phyloP scores from a whole-genome alignment of 2,329 filamentous ascomycete genomes.

The Xylariaceae sp. region DNA sequence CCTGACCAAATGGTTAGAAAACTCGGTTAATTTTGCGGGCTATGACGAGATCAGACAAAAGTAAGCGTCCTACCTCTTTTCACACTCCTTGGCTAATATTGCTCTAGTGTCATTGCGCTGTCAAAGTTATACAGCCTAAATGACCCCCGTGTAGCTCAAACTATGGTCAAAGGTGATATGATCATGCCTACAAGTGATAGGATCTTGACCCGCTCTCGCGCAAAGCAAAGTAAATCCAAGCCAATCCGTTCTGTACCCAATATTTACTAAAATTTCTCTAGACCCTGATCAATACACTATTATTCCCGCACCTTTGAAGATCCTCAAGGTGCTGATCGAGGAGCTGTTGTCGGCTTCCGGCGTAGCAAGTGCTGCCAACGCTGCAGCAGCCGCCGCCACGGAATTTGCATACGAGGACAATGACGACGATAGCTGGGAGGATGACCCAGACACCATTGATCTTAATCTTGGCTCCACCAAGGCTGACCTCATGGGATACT shows the following conservation, averaged over 20 bases:
- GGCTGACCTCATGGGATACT: constrained; percentile 80
- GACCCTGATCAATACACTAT: constrained; percentile 90
- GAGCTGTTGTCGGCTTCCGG: constrained; percentile 85
- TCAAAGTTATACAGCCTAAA: constrained; percentile 89
- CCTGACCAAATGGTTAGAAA: constrained; percentile 93
- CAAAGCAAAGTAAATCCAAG: constrained; percentile 71
- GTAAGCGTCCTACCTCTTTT: constrained; percentile 55
- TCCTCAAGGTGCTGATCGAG: constrained; percentile 92
- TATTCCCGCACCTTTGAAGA: constrained; percentile 88
- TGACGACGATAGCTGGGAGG: constrained; percentile 88
- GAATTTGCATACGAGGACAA: constrained; percentile 66
- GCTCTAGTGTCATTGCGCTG: constrained; percentile 79
- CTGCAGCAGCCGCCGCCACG: constrained; percentile 65
- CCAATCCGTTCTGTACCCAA: constrained; percentile 20
- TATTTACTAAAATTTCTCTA: constrained; percentile 45
- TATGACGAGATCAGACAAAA: constrained; percentile 98
- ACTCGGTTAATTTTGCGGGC: constrained; percentile 95
- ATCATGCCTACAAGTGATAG: constrained; percentile 79
- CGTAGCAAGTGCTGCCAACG: constrained; percentile 62
- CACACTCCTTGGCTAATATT: constrained; percentile 39
- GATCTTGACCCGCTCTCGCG: constrained; percentile 93
- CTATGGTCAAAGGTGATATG: constrained; percentile 89
- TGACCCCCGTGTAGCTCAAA: constrained; percentile 77
- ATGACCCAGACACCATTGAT: constrained; percentile 77
- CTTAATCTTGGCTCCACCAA: constrained; percentile 73